Conservation (phyloP, 1,284 basidiomycete species). For the Papiliotrema flavescens region DNA sequence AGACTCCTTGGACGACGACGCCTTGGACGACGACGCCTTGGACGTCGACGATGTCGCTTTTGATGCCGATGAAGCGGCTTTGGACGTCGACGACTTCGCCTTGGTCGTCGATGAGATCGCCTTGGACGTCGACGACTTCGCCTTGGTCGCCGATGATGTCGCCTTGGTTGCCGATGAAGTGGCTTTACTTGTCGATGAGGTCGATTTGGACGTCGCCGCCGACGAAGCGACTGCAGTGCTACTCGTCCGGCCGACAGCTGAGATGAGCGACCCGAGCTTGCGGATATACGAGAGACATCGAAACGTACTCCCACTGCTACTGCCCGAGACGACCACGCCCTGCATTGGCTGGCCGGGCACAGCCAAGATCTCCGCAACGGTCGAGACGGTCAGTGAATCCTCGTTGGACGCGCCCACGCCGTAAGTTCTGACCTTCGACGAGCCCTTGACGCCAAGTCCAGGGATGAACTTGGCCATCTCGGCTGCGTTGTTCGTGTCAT, state of each 20-base stretch:
- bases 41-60: neutral
- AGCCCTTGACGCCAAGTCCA: neutral
- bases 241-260: too few species aligned
- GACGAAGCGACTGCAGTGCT: too few species aligned
- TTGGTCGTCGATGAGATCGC: too few species aligned
- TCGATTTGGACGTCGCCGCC: neutral
- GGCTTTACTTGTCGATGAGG: too few species aligned
- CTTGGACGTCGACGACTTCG: neutral
- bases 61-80: neutral
- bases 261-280: too few species aligned
- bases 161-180: too few species aligned
- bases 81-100: too few species aligned
- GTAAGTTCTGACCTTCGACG: slow-evolving; percentile 1
- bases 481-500: neutral
- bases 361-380: neutral
- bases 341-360: neutral
- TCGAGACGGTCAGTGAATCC: slow-evolving; percentile 1
- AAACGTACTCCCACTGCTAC: neutral
- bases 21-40: neutral
- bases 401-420: neutral
- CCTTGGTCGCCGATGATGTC: neutral
- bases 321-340: neutral
- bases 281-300: too few species aligned
- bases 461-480: neutral
- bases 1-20: too few species aligned